Evolutionary conservation across 345 rosid species (phyloP).

Genomic region (Eucalyptus grandis): DNA sequence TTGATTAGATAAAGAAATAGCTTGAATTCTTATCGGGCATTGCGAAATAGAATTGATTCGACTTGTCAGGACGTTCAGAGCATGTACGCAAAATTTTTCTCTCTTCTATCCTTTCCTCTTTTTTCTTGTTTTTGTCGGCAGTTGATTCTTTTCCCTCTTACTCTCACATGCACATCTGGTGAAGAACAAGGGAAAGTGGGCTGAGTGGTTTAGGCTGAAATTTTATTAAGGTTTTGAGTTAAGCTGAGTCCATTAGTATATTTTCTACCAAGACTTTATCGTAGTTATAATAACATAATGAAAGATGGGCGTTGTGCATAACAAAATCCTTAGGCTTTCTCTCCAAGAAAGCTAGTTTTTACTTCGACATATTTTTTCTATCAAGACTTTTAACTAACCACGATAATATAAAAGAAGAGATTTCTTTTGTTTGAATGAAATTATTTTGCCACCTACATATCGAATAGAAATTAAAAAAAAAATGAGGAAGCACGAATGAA

Average conservation of each 20-base stretch:
- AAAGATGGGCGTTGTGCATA: too few species aligned
- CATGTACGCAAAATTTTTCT: background rate
- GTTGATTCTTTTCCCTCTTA: background rate
- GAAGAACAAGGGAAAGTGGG: background rate
- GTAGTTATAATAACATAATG: background rate
- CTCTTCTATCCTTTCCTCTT: background rate
- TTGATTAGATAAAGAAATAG: too few species aligned
- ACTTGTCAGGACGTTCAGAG: background rate
- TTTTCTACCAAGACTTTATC: too few species aligned
- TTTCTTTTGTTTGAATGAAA: background rate
- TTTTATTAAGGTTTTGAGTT: background rate
- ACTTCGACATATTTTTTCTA: background rate
- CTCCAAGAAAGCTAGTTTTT: background rate
- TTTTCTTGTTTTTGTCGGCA: background rate
- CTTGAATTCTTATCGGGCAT: background rate
- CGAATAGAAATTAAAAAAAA: too few species aligned
- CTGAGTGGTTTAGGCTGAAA: background rate
- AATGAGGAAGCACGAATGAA: background rate
- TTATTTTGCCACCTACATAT: background rate
- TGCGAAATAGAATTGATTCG: background rate
- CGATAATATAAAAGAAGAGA: too few species aligned
- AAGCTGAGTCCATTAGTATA: background rate
- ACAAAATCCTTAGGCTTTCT: background rate
- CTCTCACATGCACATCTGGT: background rate
- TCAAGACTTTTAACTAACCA: background rate